Percentiles rank a stretch among this genome's conserved stretches.
Conservation (phyloP, 768 basidiomycete species). For the Panellus pusillus region DNA sequence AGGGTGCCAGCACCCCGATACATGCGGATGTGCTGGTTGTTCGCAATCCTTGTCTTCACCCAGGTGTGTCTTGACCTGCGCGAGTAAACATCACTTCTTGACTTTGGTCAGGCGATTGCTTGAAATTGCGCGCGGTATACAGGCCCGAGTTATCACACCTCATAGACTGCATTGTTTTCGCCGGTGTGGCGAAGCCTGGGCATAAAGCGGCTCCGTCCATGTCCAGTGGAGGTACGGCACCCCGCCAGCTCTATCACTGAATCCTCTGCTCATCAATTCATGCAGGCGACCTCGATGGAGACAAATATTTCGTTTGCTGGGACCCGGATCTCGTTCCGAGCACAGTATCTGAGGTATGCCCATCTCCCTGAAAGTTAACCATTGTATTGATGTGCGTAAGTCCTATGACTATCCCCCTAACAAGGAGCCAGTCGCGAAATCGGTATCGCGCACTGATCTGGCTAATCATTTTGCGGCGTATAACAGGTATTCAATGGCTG, state of each 20-base stretch:
- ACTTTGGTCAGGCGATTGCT: constrained; percentile 49
- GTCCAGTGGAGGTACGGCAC: constrained; percentile 52
- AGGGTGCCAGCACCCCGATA: constrained; percentile 54
- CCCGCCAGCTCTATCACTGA: background rate
- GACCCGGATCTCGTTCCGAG: constrained; percentile 61
- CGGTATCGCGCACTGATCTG: constrained; percentile 55
- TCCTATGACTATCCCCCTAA: constrained; percentile 69
- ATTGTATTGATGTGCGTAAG: constrained; percentile 30
- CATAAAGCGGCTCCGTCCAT: constrained; percentile 65
- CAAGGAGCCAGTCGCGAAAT: constrained; percentile 49
- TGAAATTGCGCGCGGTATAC: constrained; percentile 62
- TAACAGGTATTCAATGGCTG: constrained; percentile 45
- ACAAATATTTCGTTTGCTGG: constrained; percentile 71
- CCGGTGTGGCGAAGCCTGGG: constrained; percentile 54
- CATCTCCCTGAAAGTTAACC: background rate
- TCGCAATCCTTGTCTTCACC: constrained; percentile 69
- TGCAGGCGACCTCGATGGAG: constrained; percentile 58
- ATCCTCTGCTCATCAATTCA: background rate
- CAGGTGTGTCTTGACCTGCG: constrained; percentile 38
- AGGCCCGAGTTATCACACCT: constrained; percentile 52
- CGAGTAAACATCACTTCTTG: too few relatives aligned
- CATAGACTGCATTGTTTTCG: constrained; percentile 68
- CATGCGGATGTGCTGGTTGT: constrained; percentile 65
- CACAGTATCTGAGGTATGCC: constrained; percentile 50
- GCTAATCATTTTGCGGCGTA: constrained; percentile 66